phyloP scores from a whole-genome alignment of 2,329 filamentous ascomycete species.

The Ophiostoma piceae region DNA sequence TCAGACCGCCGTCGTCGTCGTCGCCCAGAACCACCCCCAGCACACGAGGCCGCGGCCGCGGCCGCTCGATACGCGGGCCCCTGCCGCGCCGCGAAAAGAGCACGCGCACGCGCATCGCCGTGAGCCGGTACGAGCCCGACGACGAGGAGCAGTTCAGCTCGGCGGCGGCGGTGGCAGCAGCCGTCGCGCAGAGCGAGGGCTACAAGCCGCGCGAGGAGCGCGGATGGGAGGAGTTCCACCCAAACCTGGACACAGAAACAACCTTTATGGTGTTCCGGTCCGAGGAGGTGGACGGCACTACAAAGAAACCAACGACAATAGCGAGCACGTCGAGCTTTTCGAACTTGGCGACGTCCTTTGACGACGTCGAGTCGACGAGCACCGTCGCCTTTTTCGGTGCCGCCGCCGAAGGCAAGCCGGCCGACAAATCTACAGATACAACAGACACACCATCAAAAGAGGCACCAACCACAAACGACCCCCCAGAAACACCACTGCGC shows the following conservation, averaged over 20 bases:
- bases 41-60: constrained; percentile 40
- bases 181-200: constrained; percentile 84
- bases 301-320: not conserved
- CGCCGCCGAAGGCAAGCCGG: constrained; percentile 23
- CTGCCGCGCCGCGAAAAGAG: constrained; percentile 54
- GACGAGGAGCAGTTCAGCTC: constrained; percentile 69
- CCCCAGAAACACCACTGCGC: constrained; percentile 29
- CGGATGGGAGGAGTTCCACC: constrained; percentile 96
- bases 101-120: constrained; percentile 52
- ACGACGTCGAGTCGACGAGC: not conserved
- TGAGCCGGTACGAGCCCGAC: constrained; percentile 46
- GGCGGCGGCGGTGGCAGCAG: constrained; percentile 81
- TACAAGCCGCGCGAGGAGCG: constrained; percentile 97
- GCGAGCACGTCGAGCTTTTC: not conserved
- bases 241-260: constrained; percentile 83
- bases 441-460: not conserved
- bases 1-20: constrained; percentile 36
- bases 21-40: constrained; percentile 37
- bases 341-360: not conserved
- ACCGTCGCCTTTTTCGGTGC: not conserved
- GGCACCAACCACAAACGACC: not conserved
- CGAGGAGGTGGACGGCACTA: constrained; percentile 75
- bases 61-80: constrained; percentile 25
- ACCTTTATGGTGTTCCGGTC: constrained; percentile 73
- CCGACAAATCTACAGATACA: not conserved